Conservation (phyloP, 768 basidiomycete genomes). For the Termitomyces sp. region DNA sequence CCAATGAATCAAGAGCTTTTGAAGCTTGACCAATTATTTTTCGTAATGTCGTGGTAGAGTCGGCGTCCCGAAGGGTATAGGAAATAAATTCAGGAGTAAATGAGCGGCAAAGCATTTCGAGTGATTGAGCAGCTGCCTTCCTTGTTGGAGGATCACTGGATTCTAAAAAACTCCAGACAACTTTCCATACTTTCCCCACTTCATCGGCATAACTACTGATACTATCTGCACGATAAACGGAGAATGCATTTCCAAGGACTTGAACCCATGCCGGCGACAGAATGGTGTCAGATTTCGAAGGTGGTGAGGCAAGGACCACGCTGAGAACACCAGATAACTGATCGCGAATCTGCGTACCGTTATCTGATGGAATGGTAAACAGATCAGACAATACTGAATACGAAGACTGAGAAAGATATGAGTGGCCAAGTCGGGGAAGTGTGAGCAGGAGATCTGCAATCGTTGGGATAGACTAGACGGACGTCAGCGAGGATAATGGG, state of each 20-base stretch:
- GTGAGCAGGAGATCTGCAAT: conserved; percentile 69
- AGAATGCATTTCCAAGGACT: conserved; percentile 68
- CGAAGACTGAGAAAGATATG: conserved; percentile 83
- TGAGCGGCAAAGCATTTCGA: conserved; percentile 61
- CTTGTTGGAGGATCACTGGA: conserved; percentile 55
- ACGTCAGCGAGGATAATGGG: background rate
- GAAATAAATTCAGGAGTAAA: conserved; percentile 60
- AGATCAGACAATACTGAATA: conserved; percentile 85
- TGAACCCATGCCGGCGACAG: conserved; percentile 75
- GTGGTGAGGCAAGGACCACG: conserved; percentile 63
- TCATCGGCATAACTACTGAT: conserved; percentile 45
- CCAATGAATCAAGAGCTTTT: conserved; percentile 66
- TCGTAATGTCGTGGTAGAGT: conserved; percentile 48
- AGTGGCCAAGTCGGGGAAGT: conserved; percentile 82
- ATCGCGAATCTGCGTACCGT: conserved; percentile 41
- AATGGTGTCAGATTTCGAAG: conserved; percentile 60
- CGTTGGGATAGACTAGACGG: conserved; percentile 58
- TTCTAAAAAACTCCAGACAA: conserved; percentile 73
- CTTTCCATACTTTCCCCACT: conserved; percentile 65
- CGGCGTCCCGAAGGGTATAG: conserved; percentile 41
- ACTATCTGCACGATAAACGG: conserved; percentile 52
- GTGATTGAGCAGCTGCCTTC: conserved; percentile 56
- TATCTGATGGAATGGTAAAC: conserved; percentile 49
- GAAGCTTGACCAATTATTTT: conserved; percentile 58
- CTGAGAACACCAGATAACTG: conserved; percentile 59